Evolutionary conservation across 495 filamentous ascomycete genomes (phyloP).

Genomic region (Penicillium egyptiacum): DNA sequence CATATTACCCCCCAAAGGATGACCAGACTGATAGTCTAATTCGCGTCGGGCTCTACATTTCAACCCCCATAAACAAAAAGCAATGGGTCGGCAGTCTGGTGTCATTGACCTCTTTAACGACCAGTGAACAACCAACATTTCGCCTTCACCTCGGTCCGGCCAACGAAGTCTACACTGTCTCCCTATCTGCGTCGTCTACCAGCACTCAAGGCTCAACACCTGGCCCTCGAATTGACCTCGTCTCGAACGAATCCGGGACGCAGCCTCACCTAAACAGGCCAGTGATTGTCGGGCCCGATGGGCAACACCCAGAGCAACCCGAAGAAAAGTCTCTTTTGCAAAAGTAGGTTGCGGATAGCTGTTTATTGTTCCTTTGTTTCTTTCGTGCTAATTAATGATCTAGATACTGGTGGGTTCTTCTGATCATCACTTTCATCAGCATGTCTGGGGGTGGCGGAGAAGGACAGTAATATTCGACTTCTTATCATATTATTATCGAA

Average conservation of each 20-base stretch:
- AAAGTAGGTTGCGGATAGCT: conserved; percentile 36
- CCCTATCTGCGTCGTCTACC: conserved; percentile 20
- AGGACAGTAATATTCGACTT: conserved; percentile 20
- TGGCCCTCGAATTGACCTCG: conserved; percentile 29
- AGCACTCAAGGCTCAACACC: conserved; percentile 6
- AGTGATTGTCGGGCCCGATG: conserved; percentile 42
- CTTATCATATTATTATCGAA: not conserved
- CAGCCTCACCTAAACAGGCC: conserved; percentile 45
- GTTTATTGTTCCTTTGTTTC: not conserved
- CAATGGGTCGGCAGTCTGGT: conserved; percentile 46
- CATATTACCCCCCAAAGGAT: conserved; percentile 36
- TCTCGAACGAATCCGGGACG: conserved; percentile 30
- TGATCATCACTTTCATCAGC: conserved; percentile 42
- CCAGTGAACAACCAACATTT: conserved; percentile 28
- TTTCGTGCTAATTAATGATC: conserved; percentile 11
- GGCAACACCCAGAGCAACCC: conserved; percentile 35
- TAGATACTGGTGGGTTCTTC: conserved; percentile 51
- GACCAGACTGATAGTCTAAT: conserved; percentile 24
- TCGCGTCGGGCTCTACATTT: conserved; percentile 41
- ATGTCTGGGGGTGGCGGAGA: conserved; percentile 47
- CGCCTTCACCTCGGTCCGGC: conserved; percentile 39
- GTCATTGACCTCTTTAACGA: conserved; percentile 30
- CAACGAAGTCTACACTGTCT: conserved; percentile 43
- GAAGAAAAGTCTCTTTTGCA: conserved; percentile 48
- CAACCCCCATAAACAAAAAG: conserved; percentile 27